Percentiles rank a stretch among this genome's conserved stretches.
phyloP scores from a whole-genome alignment of 208 protist genomes.

The Leishmania tropica region DNA sequence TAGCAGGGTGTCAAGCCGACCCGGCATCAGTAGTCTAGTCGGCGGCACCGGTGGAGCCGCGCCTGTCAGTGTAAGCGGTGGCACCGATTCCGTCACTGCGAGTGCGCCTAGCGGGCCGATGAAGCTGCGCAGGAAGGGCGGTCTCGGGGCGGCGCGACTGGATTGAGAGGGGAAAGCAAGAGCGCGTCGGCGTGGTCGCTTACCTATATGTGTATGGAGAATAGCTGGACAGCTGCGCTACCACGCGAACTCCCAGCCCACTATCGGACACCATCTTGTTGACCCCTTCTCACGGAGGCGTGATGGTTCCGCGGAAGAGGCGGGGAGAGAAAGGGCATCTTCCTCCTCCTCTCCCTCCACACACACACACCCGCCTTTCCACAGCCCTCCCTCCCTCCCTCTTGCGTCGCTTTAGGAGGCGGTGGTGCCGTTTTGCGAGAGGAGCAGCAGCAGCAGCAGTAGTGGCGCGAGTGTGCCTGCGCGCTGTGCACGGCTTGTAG shows the following conservation, averaged over 20 bases:
- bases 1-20: neutral
- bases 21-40: neutral
- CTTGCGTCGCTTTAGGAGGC: neutral
- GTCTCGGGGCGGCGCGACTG: slow-evolving; percentile 57
- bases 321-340: neutral
- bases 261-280: neutral
- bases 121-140: slow-evolving; percentile 62
- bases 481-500: neutral
- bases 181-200: neutral
- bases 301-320: neutral
- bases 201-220: no score
- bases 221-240: neutral
- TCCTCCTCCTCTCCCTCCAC: neutral
- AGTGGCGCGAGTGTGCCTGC: neutral
- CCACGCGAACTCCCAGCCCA: neutral
- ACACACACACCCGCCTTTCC: neutral
- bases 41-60: neutral
- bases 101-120: slow-evolving; percentile 29
- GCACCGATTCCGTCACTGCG: neutral
- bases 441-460: neutral
- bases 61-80: neutral
- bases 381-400: neutral
- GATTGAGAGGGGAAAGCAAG: slow-evolving; percentile 6
- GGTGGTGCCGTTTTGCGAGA: neutral
- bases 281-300: neutral